A percentile compares a stretch with the other conserved stretches of the same genome.
Conservation (phyloP, 2,329 filamentous ascomycete genomes). For the Chrysoporthe austroafricana region DNA sequence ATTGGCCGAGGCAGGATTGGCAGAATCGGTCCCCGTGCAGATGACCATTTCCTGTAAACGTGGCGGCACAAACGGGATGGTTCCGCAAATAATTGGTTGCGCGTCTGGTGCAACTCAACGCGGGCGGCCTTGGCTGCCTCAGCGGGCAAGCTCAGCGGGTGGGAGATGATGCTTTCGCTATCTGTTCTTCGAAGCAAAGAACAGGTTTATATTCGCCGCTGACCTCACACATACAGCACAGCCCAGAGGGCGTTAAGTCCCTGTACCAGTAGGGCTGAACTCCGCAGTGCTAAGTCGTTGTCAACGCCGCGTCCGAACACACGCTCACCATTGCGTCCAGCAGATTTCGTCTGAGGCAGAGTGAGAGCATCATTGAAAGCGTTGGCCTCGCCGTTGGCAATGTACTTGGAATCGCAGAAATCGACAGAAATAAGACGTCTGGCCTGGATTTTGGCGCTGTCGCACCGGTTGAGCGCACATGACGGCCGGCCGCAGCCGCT, state of each 20-base stretch:
- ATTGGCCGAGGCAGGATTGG: not conserved
- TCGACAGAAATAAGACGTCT: not conserved
- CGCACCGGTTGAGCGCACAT: slow-evolving; percentile 3
- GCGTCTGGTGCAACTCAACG: not conserved
- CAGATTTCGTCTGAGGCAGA: not conserved
- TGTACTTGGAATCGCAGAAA: not conserved
- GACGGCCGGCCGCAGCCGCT: not conserved
- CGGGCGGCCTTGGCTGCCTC: not conserved
- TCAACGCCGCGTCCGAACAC: not conserved
- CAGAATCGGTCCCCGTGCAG: not conserved
- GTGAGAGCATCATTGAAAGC: too few relatives aligned
- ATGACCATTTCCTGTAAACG: not conserved
- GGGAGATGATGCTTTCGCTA: not conserved
- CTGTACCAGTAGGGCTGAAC: not conserved
- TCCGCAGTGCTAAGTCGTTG: not conserved
- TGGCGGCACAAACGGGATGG: not conserved
- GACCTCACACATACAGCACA: not conserved
- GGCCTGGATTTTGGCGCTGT: not conserved
- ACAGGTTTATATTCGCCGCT: not conserved
- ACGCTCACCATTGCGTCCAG: not conserved
- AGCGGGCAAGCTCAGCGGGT: not conserved
- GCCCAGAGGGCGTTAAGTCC: not conserved
- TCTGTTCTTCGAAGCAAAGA: not conserved
- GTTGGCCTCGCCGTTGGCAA: not conserved
- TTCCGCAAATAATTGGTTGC: not conserved